Evolutionary conservation across 768 basidiomycete species (phyloP).

Genomic region (Suillus placidus): DNA sequence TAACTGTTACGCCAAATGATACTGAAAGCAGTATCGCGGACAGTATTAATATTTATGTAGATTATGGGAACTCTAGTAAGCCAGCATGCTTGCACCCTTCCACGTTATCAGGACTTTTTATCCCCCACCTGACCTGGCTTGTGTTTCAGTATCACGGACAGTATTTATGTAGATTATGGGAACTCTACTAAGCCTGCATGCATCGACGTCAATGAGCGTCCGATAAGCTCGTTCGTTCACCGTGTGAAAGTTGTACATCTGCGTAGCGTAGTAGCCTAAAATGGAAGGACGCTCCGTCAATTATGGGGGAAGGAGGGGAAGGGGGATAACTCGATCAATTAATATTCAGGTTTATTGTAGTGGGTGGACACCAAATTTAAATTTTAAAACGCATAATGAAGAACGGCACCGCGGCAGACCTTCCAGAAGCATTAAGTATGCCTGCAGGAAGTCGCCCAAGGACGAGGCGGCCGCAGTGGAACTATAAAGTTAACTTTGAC

Average conservation of each 20-base stretch:
- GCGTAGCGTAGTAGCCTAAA: background rate
- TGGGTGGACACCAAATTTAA: background rate
- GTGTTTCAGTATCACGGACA: too few species aligned
- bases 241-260: background rate
- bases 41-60: too few species aligned
- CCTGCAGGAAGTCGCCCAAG: background rate
- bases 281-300: background rate
- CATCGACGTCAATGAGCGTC: background rate
- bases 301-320: background rate
- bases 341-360: background rate
- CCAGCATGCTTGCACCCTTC: too few species aligned
- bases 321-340: background rate
- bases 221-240: background rate
- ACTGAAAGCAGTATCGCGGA: too few species aligned
- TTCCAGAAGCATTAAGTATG: background rate
- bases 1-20: too few species aligned
- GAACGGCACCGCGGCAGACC: background rate
- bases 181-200: too few species aligned
- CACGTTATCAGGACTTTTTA: too few species aligned
- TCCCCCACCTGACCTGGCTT: too few species aligned
- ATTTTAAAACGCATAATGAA: background rate
- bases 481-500: background rate
- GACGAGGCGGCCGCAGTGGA: background rate
- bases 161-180: too few species aligned
- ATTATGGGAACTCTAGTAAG: too few species aligned